phyloP scores from a whole-genome alignment of 305 asterid species.

The Fraxinus nigra region DNA sequence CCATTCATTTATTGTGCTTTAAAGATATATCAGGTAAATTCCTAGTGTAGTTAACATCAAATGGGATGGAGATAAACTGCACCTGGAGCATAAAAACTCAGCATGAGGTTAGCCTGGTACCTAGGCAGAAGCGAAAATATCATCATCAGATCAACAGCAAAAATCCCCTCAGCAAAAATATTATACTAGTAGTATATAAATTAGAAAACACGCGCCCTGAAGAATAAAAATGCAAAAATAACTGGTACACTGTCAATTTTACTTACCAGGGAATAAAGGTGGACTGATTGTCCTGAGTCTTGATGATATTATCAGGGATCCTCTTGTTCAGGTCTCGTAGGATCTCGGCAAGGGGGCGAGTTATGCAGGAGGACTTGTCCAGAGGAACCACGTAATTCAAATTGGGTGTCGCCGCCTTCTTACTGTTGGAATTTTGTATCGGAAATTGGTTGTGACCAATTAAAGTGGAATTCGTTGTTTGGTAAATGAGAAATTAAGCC shows the following conservation, averaged over 20 bases:
- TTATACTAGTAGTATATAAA: not conserved
- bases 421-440: no score
- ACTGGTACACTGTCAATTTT: not conserved
- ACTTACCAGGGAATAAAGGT: slow-evolving; percentile 74
- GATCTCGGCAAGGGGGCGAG: slow-evolving; percentile 90
- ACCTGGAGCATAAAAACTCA: slow-evolving; percentile 99
- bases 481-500: no score
- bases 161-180: not conserved
- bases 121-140: slow-evolving; percentile 35
- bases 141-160: slow-evolving; percentile 13
- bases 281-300: slow-evolving; percentile 47
- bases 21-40: slow-evolving; percentile 3
- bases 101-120: slow-evolving; percentile 95
- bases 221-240: not conserved
- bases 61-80: slow-evolving; percentile 19
- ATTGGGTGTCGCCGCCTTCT: slow-evolving; percentile 58
- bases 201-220: not conserved
- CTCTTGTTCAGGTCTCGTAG: slow-evolving; percentile 86
- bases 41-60: not conserved
- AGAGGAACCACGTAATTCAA: slow-evolving; percentile 83
- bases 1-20: not conserved
- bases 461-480: no score
- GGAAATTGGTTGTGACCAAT: no score
- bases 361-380: slow-evolving; percentile 74
- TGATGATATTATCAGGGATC: slow-evolving; percentile 79